These are phyloP conservation scores for Colletotrichum sp. DNA, from an alignment of 2,329 filamentous ascomycete species.

Conservation along the genomic window DNA sequence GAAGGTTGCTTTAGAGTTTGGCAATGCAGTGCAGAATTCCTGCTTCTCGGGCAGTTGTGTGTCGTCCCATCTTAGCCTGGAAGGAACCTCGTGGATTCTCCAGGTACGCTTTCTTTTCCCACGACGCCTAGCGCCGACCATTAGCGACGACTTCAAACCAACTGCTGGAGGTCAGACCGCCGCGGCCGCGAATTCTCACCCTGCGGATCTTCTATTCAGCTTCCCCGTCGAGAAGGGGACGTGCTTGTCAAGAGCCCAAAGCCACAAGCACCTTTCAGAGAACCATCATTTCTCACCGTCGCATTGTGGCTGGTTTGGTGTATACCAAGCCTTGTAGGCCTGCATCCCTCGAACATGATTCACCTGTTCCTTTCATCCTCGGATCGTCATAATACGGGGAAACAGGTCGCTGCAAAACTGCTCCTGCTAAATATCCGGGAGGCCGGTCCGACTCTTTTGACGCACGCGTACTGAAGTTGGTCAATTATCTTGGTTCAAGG, in stretches of 20 bases:
- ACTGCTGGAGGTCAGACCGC: background rate
- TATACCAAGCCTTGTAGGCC: background rate
- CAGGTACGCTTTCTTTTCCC: slow-evolving; percentile 19
- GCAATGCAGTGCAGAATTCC: background rate
- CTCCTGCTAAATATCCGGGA: background rate
- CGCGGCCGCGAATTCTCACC: background rate
- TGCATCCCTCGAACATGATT: background rate
- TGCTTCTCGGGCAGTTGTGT: background rate
- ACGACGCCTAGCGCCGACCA: background rate
- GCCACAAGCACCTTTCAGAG: background rate
- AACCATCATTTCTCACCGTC: background rate
- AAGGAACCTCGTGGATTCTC: slow-evolving; percentile 7
- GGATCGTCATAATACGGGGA: background rate
- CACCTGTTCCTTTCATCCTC: background rate
- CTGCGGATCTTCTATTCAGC: background rate
- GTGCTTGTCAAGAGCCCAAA: background rate
- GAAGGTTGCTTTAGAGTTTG: slow-evolving; percentile 20
- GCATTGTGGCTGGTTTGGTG: background rate
- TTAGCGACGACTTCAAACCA: background rate
- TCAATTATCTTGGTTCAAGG: background rate
- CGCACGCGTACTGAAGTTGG: background rate
- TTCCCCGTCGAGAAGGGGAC: background rate
- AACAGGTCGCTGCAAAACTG: background rate
- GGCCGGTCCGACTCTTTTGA: background rate
- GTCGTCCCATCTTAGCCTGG: slow-evolving; percentile 10